Evolutionary conservation across 208 protist species (phyloP).

Genomic region (Novymonas esmeraldas): DNA sequence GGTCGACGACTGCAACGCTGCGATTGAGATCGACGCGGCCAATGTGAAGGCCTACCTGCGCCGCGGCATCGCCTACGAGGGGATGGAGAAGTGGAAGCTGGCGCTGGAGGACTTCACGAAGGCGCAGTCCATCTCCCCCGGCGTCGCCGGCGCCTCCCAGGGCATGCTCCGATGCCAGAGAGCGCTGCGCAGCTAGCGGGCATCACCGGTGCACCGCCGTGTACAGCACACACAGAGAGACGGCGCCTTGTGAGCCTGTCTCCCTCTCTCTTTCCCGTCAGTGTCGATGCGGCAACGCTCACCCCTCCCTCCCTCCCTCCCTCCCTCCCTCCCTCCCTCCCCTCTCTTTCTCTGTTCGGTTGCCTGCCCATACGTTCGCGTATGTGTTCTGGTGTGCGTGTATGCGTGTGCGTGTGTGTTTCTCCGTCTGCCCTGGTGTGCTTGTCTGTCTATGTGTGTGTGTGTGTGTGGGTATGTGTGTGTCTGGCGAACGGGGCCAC

Average conservation of each 20-base stretch:
- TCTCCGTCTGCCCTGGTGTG: too few relatives aligned
- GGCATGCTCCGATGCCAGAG: slow-evolving; percentile 86
- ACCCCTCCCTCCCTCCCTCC: not conserved
- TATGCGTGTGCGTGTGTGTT: too few relatives aligned
- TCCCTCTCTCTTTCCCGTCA: not conserved
- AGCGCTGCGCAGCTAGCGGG: slow-evolving; percentile 42
- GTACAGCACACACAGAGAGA: too few relatives aligned
- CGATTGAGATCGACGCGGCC: slow-evolving; percentile 69
- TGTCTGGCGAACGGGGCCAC: too few relatives aligned
- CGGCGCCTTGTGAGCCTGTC: not conserved
- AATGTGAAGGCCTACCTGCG: slow-evolving; percentile 92
- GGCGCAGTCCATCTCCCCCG: slow-evolving; percentile 60
- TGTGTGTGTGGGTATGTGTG: too few relatives aligned
- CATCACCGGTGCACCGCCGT: too few relatives aligned
- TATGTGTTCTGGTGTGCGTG: too few relatives aligned
- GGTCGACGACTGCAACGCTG: slow-evolving; percentile 86
- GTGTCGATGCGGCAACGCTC: too few relatives aligned
- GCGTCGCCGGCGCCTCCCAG: slow-evolving; percentile 61
- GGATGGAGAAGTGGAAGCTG: slow-evolving; percentile 91
- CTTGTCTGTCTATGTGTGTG: too few relatives aligned
- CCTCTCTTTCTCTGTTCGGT: too few relatives aligned
- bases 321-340: too few relatives aligned
- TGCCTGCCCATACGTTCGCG: too few relatives aligned
- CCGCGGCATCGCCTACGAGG: slow-evolving; percentile 91
- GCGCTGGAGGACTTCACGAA: slow-evolving; percentile 88